phyloP scores from a whole-genome alignment of 352 stramenopile species.

The Pythium graminicola region DNA sequence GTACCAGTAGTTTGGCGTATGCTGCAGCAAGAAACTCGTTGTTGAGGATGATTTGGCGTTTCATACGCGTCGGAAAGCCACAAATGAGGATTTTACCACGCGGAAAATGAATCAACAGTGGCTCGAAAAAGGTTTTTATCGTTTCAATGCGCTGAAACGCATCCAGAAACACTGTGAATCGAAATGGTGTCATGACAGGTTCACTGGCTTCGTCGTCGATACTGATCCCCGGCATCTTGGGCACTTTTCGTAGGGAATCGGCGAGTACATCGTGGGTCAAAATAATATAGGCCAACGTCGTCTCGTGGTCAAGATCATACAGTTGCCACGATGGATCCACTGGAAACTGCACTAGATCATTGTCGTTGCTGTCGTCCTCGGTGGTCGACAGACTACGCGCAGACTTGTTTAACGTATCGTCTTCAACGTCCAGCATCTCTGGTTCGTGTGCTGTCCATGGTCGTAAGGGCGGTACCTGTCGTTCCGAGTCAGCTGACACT shows the following conservation, averaged over 20 bases:
- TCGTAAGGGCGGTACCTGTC: constrained; percentile 1
- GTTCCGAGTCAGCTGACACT: background rate
- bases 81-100: constrained; percentile 59
- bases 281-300: constrained; percentile 41
- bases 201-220: background rate
- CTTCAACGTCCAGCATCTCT: background rate
- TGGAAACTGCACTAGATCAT: constrained; percentile 28
- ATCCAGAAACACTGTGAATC: constrained; percentile 63
- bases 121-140: constrained; percentile 48
- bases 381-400: constrained; percentile 7
- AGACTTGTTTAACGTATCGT: background rate
- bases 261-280: constrained; percentile 30
- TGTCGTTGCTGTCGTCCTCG: background rate
- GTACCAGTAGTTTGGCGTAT: constrained; percentile 43
- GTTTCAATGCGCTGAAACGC: constrained; percentile 58
- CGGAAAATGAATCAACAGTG: constrained; percentile 50
- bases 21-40: constrained; percentile 38
- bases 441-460: background rate
- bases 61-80: constrained; percentile 41
- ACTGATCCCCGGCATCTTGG: constrained; percentile 2
- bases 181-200: constrained; percentile 25
- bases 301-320: constrained; percentile 42
- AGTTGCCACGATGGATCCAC: constrained; percentile 33
- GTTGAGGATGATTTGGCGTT: constrained; percentile 34
- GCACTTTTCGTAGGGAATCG: background rate